A percentile compares a stretch with the other conserved stretches of the same genome.
phyloP scores from a whole-genome alignment of 2,329 filamentous ascomycete genomes.

The Nothophoma quercina region DNA sequence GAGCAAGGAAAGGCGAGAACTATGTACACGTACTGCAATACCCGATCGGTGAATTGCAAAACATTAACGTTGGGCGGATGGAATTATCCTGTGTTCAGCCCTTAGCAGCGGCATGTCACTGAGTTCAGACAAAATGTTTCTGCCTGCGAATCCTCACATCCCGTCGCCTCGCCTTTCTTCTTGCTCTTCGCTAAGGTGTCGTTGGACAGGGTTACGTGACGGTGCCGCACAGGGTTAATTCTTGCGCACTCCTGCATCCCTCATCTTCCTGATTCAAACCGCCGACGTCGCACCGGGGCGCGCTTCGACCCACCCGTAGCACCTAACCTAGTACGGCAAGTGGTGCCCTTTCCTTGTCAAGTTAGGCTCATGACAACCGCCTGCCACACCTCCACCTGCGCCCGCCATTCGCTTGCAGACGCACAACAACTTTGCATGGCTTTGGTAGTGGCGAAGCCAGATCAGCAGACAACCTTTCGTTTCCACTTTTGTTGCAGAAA shows the following conservation, averaged over 20 bases:
- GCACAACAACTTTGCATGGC: slow-evolving; percentile 6
- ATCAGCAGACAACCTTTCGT: slow-evolving; percentile 10
- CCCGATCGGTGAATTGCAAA: background rate
- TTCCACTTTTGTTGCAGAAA: background rate
- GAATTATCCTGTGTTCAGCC: background rate
- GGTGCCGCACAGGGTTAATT: background rate
- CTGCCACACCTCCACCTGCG: background rate
- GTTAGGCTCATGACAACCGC: slow-evolving; percentile 7
- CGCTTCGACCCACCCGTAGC: background rate
- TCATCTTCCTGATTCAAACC: slow-evolving; percentile 5
- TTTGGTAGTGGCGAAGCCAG: slow-evolving; percentile 8
- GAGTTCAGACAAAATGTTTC: background rate
- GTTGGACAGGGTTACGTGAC: slow-evolving; percentile 6
- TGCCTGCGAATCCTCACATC: background rate
- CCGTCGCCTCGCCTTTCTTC: slow-evolving; percentile 13
- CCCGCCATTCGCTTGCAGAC: slow-evolving; percentile 5
- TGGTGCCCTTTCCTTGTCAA: slow-evolving; percentile 12
- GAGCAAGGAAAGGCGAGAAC: slow-evolving; percentile 8
- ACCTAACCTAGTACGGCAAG: slow-evolving; percentile 11
- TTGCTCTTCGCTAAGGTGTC: slow-evolving; percentile 1
- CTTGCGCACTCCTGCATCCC: background rate
- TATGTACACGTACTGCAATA: slow-evolving; percentile 4
- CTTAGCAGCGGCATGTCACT: slow-evolving; percentile 4
- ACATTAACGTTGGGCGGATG: background rate
- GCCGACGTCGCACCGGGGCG: slow-evolving; percentile 13